Evolutionary conservation across 306 rosid genomes (phyloP).

Genomic region (Trifolium fragiferum): DNA sequence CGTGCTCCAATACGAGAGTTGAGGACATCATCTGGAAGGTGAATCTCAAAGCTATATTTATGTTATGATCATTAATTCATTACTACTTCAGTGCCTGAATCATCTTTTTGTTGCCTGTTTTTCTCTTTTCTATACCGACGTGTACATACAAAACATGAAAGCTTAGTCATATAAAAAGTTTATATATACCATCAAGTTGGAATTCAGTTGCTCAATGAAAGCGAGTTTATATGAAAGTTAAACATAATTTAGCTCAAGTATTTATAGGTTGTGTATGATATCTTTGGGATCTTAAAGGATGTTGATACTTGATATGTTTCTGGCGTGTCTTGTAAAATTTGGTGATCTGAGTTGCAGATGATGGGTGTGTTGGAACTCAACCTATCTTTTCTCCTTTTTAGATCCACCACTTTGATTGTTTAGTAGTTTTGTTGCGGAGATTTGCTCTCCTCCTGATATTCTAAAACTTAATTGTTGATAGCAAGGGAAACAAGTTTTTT

Average conservation of each 20-base stretch:
- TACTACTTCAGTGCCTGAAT: too few species aligned
- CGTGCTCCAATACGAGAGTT: constrained; percentile 96
- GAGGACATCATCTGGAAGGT: constrained; percentile 99
- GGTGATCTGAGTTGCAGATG: constrained; percentile 23
- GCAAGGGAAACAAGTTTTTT: constrained; percentile 8
- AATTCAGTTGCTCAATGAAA: neutral
- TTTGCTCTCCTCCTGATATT: constrained; percentile 28
- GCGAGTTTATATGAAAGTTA: neutral
- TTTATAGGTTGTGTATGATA: neutral
- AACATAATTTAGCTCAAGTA: neutral
- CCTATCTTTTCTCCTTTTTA: constrained; percentile 19
- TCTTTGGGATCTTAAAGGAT: neutral
- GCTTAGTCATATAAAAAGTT: neutral
- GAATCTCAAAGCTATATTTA: too few species aligned
- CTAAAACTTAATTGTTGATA: constrained; percentile 32
- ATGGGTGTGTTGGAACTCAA: constrained; percentile 30
- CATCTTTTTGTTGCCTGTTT: constrained; percentile 9
- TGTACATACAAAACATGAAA: neutral
- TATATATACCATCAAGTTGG: neutral
- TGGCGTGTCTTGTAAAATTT: constrained; percentile 16
- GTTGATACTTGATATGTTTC: neutral
- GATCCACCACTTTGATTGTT: constrained; percentile 20
- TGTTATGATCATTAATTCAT: too few species aligned
- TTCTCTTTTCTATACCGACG: constrained; percentile 20
- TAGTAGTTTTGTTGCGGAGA: constrained; percentile 34